Evolutionary conservation across 768 basidiomycete genomes (phyloP).

Genomic region (Porphyrellus cyaneotinctus): DNA sequence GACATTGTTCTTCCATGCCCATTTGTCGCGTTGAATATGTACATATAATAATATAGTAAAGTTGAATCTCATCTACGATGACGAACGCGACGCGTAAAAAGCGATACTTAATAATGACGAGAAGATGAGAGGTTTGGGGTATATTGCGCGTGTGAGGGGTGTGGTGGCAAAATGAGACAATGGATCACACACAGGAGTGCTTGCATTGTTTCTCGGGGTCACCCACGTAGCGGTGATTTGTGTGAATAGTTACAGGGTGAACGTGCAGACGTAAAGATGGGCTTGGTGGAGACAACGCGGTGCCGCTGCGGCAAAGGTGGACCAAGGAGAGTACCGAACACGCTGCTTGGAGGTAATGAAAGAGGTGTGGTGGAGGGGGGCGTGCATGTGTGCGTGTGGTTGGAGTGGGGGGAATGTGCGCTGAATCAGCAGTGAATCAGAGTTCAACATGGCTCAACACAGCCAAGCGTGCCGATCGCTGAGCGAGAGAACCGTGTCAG

Average conservation of each 20-base stretch:
- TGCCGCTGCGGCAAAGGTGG: conserved; percentile 16
- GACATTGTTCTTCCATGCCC: conserved; percentile 1
- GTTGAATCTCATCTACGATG: conserved; percentile 4
- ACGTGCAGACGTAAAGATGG: conserved; percentile 16
- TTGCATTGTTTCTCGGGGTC: conserved; percentile 8
- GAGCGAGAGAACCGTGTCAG: conserved; percentile 28
- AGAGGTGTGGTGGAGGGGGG: neutral
- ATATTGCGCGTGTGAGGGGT: neutral
- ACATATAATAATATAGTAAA: no score
- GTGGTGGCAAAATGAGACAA: neutral
- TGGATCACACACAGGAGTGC: neutral
- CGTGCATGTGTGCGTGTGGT: neutral
- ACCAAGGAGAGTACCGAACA: conserved; percentile 14
- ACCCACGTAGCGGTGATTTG: conserved; percentile 4
- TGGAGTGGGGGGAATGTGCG: conserved; percentile 3
- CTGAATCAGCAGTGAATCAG: conserved; percentile 28
- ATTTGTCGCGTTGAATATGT: neutral
- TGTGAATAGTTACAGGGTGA: conserved; percentile 14
- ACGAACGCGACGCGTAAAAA: conserved; percentile 4
- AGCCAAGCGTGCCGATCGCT: conserved; percentile 31
- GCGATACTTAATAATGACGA: conserved; percentile 9
- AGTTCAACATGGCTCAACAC: conserved; percentile 16
- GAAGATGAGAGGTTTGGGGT: neutral
- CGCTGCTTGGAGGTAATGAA: conserved; percentile 20
- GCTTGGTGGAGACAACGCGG: conserved; percentile 22